Evolutionary conservation across 805 yeast species (phyloP), one percentile per base, ranked within the genome.

Genomic region (Spathaspora girioi): DNA sequence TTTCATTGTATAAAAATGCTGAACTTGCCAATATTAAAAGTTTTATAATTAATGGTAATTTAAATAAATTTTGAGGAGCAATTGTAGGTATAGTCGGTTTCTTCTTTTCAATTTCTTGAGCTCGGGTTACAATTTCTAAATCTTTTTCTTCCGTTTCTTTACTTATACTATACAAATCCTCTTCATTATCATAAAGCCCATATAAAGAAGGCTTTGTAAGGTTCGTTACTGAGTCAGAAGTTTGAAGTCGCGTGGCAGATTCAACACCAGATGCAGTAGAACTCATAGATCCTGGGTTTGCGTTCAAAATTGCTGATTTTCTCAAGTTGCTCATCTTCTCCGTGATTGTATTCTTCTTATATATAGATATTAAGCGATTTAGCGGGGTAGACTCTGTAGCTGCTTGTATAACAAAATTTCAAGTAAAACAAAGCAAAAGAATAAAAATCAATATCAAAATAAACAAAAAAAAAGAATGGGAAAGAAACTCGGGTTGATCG

Each of bases 1-100:
- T 64, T 54, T 72, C 79, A 59, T 82, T 78, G 63, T 81, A 83
- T 7, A 78, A 58, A 47, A 75, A 77, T 10, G 89, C 87, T 27
- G 78, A 71, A 4, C 66, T 51, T 9, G 80, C 73, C 47, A 73
- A 64, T 17, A 68, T 49, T 3, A 59, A 35, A 17, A 68, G 40
- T 41, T 68, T 68, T 26, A 50, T 3, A 10, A 45, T 18, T 12
- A 53, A 47, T 23, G 55, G 55, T 12, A 44, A 31, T 5, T 42
- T 43, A 8, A 38, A 10, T 17, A 44, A 45, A 10, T 29, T 26
- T 11, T 29, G 41, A n/a, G 48, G 32, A n/a, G 46, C 38, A 45
- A 14, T 38, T 14, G 17, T 46, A 19, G 40, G 17, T 17, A 35
- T 19, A 3, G 27, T 32, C 38, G 17, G 15, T 14, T 41, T 38